Evolutionary conservation across 1,284 basidiomycete species (phyloP).

Genomic region (Cystobasidium sp.): DNA sequence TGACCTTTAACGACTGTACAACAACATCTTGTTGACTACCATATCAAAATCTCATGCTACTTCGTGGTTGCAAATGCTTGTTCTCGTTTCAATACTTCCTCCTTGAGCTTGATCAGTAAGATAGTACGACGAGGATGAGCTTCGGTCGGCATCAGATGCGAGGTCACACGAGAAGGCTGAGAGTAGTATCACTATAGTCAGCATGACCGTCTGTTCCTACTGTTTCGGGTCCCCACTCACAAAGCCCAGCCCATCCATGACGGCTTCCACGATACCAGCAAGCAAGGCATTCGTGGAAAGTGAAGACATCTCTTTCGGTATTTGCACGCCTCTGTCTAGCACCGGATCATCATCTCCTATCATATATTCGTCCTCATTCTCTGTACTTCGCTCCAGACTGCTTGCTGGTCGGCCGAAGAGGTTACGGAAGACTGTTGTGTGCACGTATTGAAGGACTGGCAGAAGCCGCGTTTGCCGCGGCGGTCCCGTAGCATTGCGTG

Average conservation of each 20-base stretch:
- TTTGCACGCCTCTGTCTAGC: slow-evolving; percentile 86
- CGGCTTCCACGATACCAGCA: slow-evolving; percentile 95
- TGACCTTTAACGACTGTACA: neutral
- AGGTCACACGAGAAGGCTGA: slow-evolving; percentile 94
- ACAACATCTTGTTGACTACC: slow-evolving; percentile 5
- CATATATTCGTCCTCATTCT: slow-evolving; percentile 98
- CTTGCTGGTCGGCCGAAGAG: slow-evolving; percentile 93
- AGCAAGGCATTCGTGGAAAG: slow-evolving; percentile 95
- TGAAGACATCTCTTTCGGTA: slow-evolving; percentile 91
- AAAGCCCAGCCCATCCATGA: slow-evolving; percentile 91
- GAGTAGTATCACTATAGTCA: neutral
- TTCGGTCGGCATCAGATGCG: slow-evolving; percentile 85
- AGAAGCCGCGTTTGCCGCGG: slow-evolving; percentile 86
- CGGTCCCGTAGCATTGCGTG: slow-evolving; percentile 59
- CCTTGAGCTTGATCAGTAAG: slow-evolving; percentile 91
- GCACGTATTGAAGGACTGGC: slow-evolving; percentile 85
- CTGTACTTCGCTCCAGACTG: slow-evolving; percentile 91
- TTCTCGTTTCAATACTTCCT: slow-evolving; percentile 82
- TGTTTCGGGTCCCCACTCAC: slow-evolving; percentile 64
- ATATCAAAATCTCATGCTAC: neutral
- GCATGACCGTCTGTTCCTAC: neutral
- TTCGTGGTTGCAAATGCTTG: slow-evolving; percentile 65
- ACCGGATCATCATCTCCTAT: slow-evolving; percentile 95
- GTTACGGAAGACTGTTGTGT: slow-evolving; percentile 90
- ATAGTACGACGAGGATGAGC: slow-evolving; percentile 82